A percentile compares a stretch with the other conserved stretches of the same genome.
Conservation (phyloP, 2,329 filamentous ascomycete genomes). For the Aspergillus pseudotamarii region DNA sequence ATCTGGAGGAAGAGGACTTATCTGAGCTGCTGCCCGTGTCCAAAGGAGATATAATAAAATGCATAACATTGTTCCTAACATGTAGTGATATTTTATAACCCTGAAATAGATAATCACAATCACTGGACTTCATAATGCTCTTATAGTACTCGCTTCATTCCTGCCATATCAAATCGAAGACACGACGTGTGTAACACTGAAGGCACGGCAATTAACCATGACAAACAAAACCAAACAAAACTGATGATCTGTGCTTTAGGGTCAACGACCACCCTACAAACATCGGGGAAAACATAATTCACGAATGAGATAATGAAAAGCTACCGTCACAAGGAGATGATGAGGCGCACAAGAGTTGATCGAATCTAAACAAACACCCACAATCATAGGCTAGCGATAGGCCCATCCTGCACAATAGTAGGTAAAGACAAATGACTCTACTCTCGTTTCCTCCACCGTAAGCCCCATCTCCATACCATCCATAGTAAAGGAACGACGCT, state of each 20-base stretch:
- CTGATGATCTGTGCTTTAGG: background rate
- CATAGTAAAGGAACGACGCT: background rate
- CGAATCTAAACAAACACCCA: background rate
- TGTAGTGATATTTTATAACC: fast-evolving
- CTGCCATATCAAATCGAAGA: background rate
- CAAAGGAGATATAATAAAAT: background rate
- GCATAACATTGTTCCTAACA: background rate
- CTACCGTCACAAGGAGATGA: too few species aligned
- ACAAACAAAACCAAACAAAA: background rate
- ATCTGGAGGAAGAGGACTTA: background rate
- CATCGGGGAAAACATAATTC: background rate
- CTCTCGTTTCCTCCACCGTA: background rate
- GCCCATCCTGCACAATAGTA: background rate
- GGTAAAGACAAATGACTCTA: background rate
- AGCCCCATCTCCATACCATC: background rate
- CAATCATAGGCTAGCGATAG: background rate
- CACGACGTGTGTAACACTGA: background rate
- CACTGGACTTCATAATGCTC: background rate
- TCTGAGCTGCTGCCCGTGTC: background rate
- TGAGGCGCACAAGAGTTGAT: background rate
- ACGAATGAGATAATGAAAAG: background rate
- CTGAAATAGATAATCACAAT: too few species aligned
- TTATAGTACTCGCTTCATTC: background rate
- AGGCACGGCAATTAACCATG: background rate
- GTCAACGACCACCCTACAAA: background rate